Base-by-base conservation (phyloP, 1,139 yeast species). In the Geotrichum bryndzae region DNA sequence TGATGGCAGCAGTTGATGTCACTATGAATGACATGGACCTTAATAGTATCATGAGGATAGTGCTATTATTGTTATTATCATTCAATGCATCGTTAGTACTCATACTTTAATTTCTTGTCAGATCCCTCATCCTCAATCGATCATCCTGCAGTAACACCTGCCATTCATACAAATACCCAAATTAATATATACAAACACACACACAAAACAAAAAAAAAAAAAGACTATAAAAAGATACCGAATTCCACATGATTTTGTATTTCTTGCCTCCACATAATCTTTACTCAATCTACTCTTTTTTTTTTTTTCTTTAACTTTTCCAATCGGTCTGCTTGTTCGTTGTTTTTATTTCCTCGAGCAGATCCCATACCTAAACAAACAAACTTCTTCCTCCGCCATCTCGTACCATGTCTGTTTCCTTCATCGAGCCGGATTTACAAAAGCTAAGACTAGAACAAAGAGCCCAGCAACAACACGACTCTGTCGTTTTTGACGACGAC, bases 371-470 rank as follows among this genome's bases (percentile, higher is more conserved):
- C 22, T 41, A 41, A 4, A 41, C 33, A 29, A 5, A 29, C 33
- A 29, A 5, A 41, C 48, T n/a, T n/a, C 1, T n/a, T n/a, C 18
- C 48, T 7, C 48, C 18, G 18, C 22, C 18, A 15, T n/a, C 18
- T 18, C 48, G 48, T 41, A 41, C n/a, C 23, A 60, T 60, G 62
- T 60, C 62, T 13, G 59, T 60, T 18, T 60, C 62, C 23, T 60
- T 60, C 52, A 45, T 60, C 6, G 62, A 60, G 27, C 62, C 62
- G 18, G 59, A 60, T 53, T 35, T 60, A 23, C 22, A 41, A 25
- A 60, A 60, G 29, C 56, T 60, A 25, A 29, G 52, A 22, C 52
- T 27, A 23, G n/a, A 48, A 54, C 27, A 48, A 50, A 27, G 27
- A 25, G 23, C 38, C 15, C 52, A 8, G 7, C 45, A 54, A 35